Conservation (phyloP, 2,329 filamentous ascomycete species). For the Ophiocordyceps polyrhachis-furcata region DNA sequence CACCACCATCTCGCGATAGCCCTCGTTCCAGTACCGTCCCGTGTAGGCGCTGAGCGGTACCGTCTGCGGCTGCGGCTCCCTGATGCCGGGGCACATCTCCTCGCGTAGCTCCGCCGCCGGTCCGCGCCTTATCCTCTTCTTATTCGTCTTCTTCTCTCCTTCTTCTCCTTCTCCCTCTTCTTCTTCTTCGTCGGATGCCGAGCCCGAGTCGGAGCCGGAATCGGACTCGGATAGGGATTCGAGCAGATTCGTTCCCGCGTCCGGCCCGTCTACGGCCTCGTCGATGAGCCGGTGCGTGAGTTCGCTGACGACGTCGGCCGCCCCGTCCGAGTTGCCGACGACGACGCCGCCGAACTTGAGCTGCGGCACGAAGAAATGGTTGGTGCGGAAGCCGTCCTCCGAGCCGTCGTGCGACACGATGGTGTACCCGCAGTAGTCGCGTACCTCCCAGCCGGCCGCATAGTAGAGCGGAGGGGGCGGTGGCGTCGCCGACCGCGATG, state of each 20-base stretch:
- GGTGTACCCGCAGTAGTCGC: constrained; percentile 6
- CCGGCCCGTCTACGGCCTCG: constrained; percentile 2
- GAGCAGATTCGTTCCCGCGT: not conserved
- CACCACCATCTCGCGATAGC: constrained; percentile 9
- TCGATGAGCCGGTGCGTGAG: constrained; percentile 8
- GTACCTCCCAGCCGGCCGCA: constrained; percentile 8
- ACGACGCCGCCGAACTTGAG: constrained; percentile 9
- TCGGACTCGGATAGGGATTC: not conserved
- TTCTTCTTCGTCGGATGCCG: not conserved
- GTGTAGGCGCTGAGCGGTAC: constrained; percentile 4
- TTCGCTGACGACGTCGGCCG: constrained; percentile 4
- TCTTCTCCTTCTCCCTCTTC: too few species aligned
- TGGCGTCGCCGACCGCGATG: not conserved
- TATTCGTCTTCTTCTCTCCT: too few species aligned
- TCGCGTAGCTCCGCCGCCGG: not conserved
- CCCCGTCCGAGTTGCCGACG: constrained; percentile 8
- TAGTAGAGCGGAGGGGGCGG: constrained; percentile 3
- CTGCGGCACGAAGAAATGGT: constrained; percentile 10
- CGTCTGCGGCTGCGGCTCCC: constrained; percentile 1
- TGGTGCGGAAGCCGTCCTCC: constrained; percentile 8
- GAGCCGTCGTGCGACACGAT: constrained; percentile 10
- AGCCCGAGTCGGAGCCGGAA: not conserved
- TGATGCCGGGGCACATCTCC: constrained; percentile 2
- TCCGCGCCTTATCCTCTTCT: too few species aligned
- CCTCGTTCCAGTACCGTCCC: constrained; percentile 9